Evolutionary conservation across 2,329 filamentous ascomycete genomes (phyloP), one percentile per base, ranked within the genome.

Genomic region (Hymenoscyphus scutula): DNA sequence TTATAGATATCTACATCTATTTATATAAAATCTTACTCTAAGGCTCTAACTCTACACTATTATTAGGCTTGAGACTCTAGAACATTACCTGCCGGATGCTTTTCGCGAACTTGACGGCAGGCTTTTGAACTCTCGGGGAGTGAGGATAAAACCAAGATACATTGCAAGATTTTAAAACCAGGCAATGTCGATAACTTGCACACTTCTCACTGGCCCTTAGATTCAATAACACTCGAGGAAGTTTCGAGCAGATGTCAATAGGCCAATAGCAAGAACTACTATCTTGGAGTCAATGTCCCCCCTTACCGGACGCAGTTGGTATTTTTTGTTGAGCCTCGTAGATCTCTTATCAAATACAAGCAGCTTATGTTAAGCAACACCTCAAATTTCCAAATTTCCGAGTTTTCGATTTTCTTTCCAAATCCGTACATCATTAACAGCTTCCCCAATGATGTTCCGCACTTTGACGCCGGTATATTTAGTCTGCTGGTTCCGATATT

Each of bases 31-130:
- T n/a, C n/a, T n/a, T n/a, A n/a, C n/a, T n/a, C n/a, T n/a, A n/a
- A n/a, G n/a, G n/a, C n/a, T n/a, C n/a, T n/a, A n/a, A n/a, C n/a
- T n/a, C n/a, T n/a, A n/a, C n/a, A n/a, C n/a, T n/a, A n/a, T n/a
- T n/a, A n/a, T n/a, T n/a, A n/a, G n/a, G n/a, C n/a, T n/a, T n/a
- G n/a, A n/a, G n/a, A n/a, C n/a, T n/a, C n/a, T n/a, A n/a, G n/a
- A n/a, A n/a, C n/a, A n/a, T n/a, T n/a, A n/a, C n/a, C n/a, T n/a
- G n/a, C n/a, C n/a, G n/a, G n/a, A n/a, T n/a, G n/a, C n/a, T n/a
- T n/a, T n/a, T 63, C 83, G 88, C 55, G 77, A 85, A n/a, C 89
- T 89, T 72, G 91, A 89, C 57, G 83, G 81, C 53, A 87, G 80
- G 69, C 91, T 95, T 65, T 80, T 87, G 73, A 76, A 69, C 78